A percentile compares a stretch with the other conserved stretches of the same genome.
Conservation (phyloP, 108 stramenopile genomes). For the Fistulifera pelliculosa region DNA sequence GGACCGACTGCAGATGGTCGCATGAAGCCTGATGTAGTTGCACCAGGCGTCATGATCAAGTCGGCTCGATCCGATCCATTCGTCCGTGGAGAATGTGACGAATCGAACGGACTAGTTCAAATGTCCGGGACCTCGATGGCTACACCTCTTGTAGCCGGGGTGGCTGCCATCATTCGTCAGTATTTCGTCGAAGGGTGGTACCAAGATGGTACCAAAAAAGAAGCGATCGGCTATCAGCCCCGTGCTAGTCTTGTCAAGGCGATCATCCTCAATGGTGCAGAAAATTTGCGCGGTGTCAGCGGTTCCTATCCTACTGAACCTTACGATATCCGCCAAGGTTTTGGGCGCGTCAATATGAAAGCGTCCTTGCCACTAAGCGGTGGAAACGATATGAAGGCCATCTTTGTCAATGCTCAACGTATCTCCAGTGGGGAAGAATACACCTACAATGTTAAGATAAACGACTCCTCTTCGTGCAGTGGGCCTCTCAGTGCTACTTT, state of each 20-base stretch:
- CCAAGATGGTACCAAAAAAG: constrained; percentile 31
- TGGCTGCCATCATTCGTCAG: constrained; percentile 61
- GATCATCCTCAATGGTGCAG: constrained; percentile 34
- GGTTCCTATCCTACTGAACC: constrained; percentile 40
- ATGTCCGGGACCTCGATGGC: constrained; percentile 45
- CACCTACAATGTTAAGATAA: constrained; percentile 14
- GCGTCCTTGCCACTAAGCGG: constrained; percentile 19
- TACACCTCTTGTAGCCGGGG: constrained; percentile 58
- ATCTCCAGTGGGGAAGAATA: constrained; percentile 13
- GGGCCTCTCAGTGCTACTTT: constrained; percentile 39
- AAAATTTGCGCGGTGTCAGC: too few relatives aligned
- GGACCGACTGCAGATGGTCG: constrained; percentile 66
- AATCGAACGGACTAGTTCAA: constrained; percentile 12
- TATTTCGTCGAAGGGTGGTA: constrained; percentile 62
- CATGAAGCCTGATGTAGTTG: constrained; percentile 77
- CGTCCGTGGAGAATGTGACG: constrained; percentile 28
- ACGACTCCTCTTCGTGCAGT: constrained; percentile 14
- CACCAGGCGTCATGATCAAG: constrained; percentile 55
- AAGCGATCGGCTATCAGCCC: constrained; percentile 40
- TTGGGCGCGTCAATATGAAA: constrained; percentile 33
- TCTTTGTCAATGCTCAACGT: constrained; percentile 18
- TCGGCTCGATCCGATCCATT: constrained; percentile 36
- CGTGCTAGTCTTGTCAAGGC: constrained; percentile 68
- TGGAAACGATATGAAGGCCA: constrained; percentile 20
- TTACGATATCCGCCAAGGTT: constrained; percentile 46